phyloP scores from a whole-genome alignment of 768 basidiomycete species.

The Favolaschia claudopus region DNA sequence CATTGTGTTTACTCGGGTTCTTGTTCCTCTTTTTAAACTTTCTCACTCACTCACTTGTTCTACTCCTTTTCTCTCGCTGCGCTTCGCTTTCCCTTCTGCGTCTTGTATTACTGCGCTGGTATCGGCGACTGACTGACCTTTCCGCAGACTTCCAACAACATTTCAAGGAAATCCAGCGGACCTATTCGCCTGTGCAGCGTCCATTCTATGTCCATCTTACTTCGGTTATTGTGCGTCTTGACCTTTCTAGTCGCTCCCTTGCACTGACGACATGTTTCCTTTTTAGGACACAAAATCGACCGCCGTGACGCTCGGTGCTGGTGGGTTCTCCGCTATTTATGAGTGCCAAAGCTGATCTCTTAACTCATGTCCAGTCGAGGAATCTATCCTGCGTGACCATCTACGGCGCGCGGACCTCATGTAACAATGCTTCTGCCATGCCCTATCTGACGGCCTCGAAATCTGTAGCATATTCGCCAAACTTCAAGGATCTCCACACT shows the following conservation, averaged over 20 bases:
- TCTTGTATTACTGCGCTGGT: no score
- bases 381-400: conserved; percentile 76
- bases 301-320: conserved; percentile 71
- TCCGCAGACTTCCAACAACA: conserved; percentile 77
- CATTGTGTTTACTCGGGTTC: no score
- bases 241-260: not conserved
- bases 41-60: no score
- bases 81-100: no score
- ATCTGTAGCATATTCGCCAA: not conserved
- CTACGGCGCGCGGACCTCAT: conserved; percentile 75
- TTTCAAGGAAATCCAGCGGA: conserved; percentile 76
- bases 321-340: conserved; percentile 44
- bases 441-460: not conserved
- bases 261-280: conserved; percentile 18
- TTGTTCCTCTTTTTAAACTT: no score
- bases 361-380: conserved; percentile 60
- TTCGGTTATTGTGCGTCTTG: conserved; percentile 72
- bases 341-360: conserved; percentile 1
- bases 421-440: conserved; percentile 37
- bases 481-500: no score
- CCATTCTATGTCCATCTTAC: conserved; percentile 79
- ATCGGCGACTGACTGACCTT: no score
- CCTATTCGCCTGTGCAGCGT: conserved; percentile 67
- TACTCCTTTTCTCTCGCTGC: no score
- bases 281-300: conserved; percentile 77